phyloP scores from a whole-genome alignment of 140 eudicot genomes.

The Stevia rebaudiana region DNA sequence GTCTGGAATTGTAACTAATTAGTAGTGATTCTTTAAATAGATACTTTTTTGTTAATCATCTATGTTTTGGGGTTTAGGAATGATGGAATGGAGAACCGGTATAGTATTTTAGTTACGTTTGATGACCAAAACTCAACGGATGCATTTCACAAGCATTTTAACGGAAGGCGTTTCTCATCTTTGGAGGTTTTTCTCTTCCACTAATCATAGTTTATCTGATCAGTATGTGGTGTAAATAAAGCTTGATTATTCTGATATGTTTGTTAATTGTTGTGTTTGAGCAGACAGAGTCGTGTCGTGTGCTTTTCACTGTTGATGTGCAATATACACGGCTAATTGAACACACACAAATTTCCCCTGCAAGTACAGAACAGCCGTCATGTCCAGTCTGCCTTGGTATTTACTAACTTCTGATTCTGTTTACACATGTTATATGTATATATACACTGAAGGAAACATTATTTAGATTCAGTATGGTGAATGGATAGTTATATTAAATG shows the following conservation, averaged over 20 bases:
- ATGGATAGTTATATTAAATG: not conserved
- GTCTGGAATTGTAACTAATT: not conserved
- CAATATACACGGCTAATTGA: slow-evolving; percentile 88
- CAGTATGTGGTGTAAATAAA: not conserved
- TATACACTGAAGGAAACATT: not conserved
- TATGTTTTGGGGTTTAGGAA: slow-evolving; percentile 39
- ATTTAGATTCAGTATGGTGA: not conserved
- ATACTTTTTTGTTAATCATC: slow-evolving; percentile 2
- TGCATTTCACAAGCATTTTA: slow-evolving; percentile 74
- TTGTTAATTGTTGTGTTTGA: not conserved
- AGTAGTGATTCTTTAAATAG: not conserved
- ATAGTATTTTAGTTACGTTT: slow-evolving; percentile 70
- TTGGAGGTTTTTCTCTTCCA: slow-evolving; percentile 53
- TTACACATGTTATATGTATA: not conserved
- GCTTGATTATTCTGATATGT: not conserved
- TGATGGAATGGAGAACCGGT: slow-evolving; percentile 81
- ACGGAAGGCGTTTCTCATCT: slow-evolving; percentile 71
- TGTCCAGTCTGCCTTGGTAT: slow-evolving; percentile 97
- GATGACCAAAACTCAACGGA: slow-evolving; percentile 72
- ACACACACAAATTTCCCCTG: slow-evolving; percentile 57
- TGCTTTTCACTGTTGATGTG: slow-evolving; percentile 66
- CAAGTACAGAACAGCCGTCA: slow-evolving; percentile 71
- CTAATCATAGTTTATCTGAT: not conserved
- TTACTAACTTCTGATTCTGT: slow-evolving; percentile 11
- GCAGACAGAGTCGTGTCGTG: slow-evolving; percentile 80